Evolutionary conservation across 345 rosid genomes (phyloP).

Genomic region (Physaria fendleri): DNA sequence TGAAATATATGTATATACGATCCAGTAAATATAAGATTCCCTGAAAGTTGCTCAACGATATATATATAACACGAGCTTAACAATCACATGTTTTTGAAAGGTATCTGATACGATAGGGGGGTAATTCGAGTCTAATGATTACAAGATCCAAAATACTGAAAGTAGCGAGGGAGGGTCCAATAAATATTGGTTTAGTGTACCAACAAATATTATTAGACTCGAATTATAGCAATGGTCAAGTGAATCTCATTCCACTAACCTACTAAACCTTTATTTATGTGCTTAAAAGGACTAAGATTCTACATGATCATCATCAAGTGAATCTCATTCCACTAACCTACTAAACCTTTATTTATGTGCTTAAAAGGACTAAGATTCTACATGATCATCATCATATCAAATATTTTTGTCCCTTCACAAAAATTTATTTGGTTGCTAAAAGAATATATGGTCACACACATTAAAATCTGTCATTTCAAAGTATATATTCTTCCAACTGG

Average conservation of each 20-base stretch:
- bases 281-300: constrained; percentile 14
- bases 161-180: constrained; percentile 20
- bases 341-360: background rate
- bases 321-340: constrained; percentile 23
- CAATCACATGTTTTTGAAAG: constrained; percentile 16
- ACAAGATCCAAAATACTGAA: constrained; percentile 24
- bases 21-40: too few species aligned
- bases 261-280: background rate
- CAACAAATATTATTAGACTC: too few species aligned
- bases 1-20: too few species aligned
- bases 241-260: constrained; percentile 23
- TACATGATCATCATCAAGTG: too few species aligned
- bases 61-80: constrained; percentile 9
- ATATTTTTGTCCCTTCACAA: background rate
- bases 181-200: too few species aligned
- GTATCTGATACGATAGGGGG: constrained; percentile 16
- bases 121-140: constrained; percentile 12
- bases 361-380: constrained; percentile 14
- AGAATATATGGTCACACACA: constrained; percentile 18
- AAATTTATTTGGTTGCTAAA: constrained; percentile 15
- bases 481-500: constrained; percentile 29
- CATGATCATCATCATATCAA: constrained; percentile 8
- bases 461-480: constrained; percentile 15
- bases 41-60: too few species aligned
- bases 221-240: constrained; percentile 13